Percentiles rank a stretch among this genome's conserved stretches.
These are phyloP conservation scores for Aspergillus calidoustus DNA, from an alignment of 2,329 filamentous ascomycete species.

Conservation along the genomic window DNA sequence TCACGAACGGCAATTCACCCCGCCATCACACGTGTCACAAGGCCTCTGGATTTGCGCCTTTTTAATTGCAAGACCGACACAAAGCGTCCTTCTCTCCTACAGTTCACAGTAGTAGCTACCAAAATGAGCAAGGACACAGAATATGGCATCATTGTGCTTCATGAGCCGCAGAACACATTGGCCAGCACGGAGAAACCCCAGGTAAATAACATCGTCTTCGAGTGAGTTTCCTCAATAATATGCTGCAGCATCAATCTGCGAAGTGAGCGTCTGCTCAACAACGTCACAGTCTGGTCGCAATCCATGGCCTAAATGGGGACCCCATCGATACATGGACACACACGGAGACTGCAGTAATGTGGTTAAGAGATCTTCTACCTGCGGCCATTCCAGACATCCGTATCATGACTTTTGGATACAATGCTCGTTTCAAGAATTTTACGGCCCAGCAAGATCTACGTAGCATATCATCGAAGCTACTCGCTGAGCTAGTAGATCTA, in stretches of 20 bases:
- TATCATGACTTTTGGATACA: conserved; percentile 20
- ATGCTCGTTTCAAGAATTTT: conserved; percentile 11
- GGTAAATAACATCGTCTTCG: not conserved
- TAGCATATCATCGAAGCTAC: conserved; percentile 16
- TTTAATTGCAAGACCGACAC: not conserved
- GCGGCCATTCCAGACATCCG: conserved; percentile 15
- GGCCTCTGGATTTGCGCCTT: not conserved
- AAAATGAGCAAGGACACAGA: not conserved
- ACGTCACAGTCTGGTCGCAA: conserved; percentile 13
- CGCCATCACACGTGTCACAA: conserved; percentile 1
- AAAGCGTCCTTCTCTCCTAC: not conserved
- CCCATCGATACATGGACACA: conserved; percentile 19
- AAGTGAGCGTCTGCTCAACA: not conserved
- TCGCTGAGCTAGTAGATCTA: conserved; percentile 1
- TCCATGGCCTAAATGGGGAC: conserved; percentile 19
- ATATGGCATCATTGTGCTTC: not conserved
- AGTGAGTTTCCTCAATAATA: not conserved
- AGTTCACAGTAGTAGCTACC: not conserved
- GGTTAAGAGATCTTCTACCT: conserved; percentile 19
- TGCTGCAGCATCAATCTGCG: not conserved
- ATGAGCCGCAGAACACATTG: not conserved
- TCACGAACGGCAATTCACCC: not conserved
- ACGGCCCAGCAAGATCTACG: conserved; percentile 1
- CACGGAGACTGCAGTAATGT: conserved; percentile 13
- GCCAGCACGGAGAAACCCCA: not conserved